These are phyloP conservation scores for Epichloe brachyelytri DNA, from an alignment of 2,329 filamentous ascomycete species.

Conservation along the genomic window DNA sequence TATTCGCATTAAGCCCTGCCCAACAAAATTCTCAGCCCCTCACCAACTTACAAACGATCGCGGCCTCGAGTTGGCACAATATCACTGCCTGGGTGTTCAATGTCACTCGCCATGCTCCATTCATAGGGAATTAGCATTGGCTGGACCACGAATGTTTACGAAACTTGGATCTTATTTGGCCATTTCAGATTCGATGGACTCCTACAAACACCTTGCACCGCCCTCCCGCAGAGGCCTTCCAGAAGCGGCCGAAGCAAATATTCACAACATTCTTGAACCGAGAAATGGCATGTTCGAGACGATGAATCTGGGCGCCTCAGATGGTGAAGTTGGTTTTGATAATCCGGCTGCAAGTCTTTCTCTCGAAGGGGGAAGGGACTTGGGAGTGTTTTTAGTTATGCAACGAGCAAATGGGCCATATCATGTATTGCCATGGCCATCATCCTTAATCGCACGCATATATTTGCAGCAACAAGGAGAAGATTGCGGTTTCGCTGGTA, in stretches of 20 bases:
- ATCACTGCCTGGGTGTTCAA: slow-evolving; percentile 45
- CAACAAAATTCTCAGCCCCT: slow-evolving; percentile 7
- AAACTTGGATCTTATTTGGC: slow-evolving; percentile 53
- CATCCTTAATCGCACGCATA: slow-evolving; percentile 78
- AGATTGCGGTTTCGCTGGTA: slow-evolving; percentile 66
- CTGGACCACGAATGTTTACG: slow-evolving; percentile 56
- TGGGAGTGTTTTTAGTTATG: slow-evolving; percentile 78
- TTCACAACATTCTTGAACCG: slow-evolving; percentile 20
- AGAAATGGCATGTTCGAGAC: slow-evolving; percentile 1
- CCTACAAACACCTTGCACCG: slow-evolving; percentile 26
- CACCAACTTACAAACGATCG: slow-evolving; percentile 9
- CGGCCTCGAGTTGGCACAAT: slow-evolving; percentile 32
- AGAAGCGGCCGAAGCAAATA: slow-evolving; percentile 12
- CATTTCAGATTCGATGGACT: slow-evolving; percentile 46
- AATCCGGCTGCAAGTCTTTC: slow-evolving; percentile 33
- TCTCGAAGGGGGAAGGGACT: slow-evolving; percentile 56
- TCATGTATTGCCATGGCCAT: slow-evolving; percentile 78
- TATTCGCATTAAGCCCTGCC: not conserved
- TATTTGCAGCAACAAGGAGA: slow-evolving; percentile 81
- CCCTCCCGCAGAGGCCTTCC: slow-evolving; percentile 11
- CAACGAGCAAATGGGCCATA: slow-evolving; percentile 85
- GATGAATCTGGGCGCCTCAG: not conserved
- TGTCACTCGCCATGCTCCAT: slow-evolving; percentile 47
- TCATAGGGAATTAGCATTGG: slow-evolving; percentile 55
- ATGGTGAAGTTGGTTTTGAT: slow-evolving; percentile 5